Base-by-base conservation (phyloP, 306 rosid genomes). In the Cucumis melo region DNA sequence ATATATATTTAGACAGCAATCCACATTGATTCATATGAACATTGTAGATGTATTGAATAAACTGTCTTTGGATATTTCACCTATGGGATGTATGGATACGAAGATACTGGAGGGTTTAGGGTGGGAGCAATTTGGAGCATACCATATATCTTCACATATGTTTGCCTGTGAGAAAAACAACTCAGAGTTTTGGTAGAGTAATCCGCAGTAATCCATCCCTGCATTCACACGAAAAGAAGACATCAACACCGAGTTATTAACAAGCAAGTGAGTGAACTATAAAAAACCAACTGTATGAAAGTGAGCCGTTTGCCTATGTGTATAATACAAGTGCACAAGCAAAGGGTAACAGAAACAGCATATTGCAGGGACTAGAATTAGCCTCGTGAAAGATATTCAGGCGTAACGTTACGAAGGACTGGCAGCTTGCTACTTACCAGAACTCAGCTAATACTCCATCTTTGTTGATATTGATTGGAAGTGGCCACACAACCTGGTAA, bases 191-290 rank as follows among this genome's bases (percentile, higher is more conserved):
- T 11, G 97, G 93, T 83, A 92, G 73, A 75, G 78, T 72, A 36
- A 90, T 84, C n/a, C 84, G 91, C 14, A 92, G 85, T 75, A 92
- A 78, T 66, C 96, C 97, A 68, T 90, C 93, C 91, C 97, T 92
- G 92, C 78, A 83, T 53, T 58, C 51, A 73, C 3, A 73, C 3
- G 19, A 64, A 29, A 54, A 54, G 60, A 73, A 73, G 80, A 46
- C 24, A 20, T 9, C 24, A 54, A 55, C 36, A 56, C 17, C 9
- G 10, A 27, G 36, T 29, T 34, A 12, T 41, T 42, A 24, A 44
- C 13, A 24, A 59, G 21, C n/a, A 21, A 51, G 14, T 3, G 21
- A 72, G n/a, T 7, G 17, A 72, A 12, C 60, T 72, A 48, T 15
- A 15, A 72, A 36, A 17, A 17, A 66, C n/a, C 15, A 3, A 3